Base-by-base conservation (phyloP, 2,329 filamentous ascomycete genomes). In the Colletotrichum destructivum region DNA sequence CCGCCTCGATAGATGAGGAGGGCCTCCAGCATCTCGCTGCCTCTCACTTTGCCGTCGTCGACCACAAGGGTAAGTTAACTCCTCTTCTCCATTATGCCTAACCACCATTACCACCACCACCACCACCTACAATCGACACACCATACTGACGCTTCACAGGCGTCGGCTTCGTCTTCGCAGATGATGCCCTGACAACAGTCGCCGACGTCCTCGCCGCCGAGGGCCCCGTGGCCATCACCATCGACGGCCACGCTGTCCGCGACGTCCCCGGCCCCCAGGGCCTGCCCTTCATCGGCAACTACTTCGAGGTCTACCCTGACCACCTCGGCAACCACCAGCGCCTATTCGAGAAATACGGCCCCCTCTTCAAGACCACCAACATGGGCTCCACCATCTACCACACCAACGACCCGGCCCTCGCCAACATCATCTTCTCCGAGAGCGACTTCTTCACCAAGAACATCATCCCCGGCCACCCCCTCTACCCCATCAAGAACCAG, bases 311-410 rank as follows among this genome's bases (percentile, higher is more conserved):
- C 12, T 90, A 84, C 74, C 88, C 88, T 0, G 88, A 90, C 73
- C 87, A 88, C 70, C 81, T 90, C 1, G 88, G 88, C 3, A 90
- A 90, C 77, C 85, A 88, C 67, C 83, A 88, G 56, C 82, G 87
- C 0, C 79, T 89, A 1, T 89, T 89, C 62, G 83, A 86, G 1
- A 82, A 83, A 47, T 89, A 88, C 70, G 88, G 88, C 0, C 84
- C 85, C 0, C 71, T 90, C 1, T 83, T 90, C 76, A 83, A 83
- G 73, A 89, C 88, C 0, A 85, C 76, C 23, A 88, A 84, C 76
- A 84, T 89, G 79, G 88, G 88, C 11, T 85, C 78, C 63, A 80
- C 77, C 0, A 80, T 83, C 9, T 89, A 87, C 74, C 82, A 84
- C 38, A 89, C 88, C 54, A 87, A 89, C 70, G 82, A 86, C 71